Base-by-base conservation (phyloP, 2,329 filamentous ascomycete genomes). In the Fusarium tupiense region DNA sequence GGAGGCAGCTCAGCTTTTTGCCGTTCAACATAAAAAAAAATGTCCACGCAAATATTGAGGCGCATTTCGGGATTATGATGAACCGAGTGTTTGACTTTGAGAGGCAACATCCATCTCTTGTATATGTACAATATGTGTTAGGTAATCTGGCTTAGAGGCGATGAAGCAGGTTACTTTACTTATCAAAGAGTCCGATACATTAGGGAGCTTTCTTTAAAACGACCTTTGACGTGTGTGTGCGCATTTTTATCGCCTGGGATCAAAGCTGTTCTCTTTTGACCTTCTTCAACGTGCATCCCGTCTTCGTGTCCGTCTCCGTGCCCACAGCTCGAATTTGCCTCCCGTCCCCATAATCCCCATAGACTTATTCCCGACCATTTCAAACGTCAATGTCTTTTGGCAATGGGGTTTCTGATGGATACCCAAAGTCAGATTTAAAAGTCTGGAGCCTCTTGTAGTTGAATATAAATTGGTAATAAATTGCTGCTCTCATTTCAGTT, bases 31-130 rank as follows among this genome's bases (percentile, higher is more conserved):
- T 26, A 37, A 24, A 37, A 35, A 19, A 22, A 24, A 26, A 29
- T 13, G 29, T 20, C 35, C 58, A 57, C 65, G 58, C 44, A 69
- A n/a, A 63, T 46, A 50, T 46, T 5, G 67, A 69, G 67, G 64
- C 57, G 64, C 57, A 69, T 69, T 40, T 19, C 56, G 49, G 47
- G 54, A 50, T 53, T 46, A 56, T 41, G 24, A 54, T 54, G 41
- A 50, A 40, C 64, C 56, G 66, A 35, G 26, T 29, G 19, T 49
- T 31, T 20, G 24, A 53, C 31, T n/a, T 44, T 41, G 22, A 59
- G 44, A 66, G n/a, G 40, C 33, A 63, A 31, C 47, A 9, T n/a
- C 47, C 20, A 31, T n/a, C 44, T 20, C 17, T 26, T 26, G 11
- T 46, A 2, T 35, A 26, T 24, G 10, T 44, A 46, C 24, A 46